Base-by-base conservation (phyloP, 768 basidiomycete genomes). In the Psilocybe cubensis region DNA sequence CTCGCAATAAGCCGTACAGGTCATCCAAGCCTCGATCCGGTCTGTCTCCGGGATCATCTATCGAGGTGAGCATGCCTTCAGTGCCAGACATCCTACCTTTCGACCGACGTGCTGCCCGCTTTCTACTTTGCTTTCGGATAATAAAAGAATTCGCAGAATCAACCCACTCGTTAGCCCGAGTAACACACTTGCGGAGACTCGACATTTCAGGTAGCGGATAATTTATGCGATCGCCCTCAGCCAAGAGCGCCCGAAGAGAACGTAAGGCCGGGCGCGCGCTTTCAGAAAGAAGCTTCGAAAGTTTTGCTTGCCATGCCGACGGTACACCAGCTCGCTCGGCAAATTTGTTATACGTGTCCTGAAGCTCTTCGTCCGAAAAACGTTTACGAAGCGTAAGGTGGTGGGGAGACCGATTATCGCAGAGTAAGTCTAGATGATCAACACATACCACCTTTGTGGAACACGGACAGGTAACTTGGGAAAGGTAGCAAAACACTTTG, bases 401-500 rank as follows among this genome's bases (percentile, higher is more conserved):
- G 49, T 77, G 71, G 4, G 67, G 62, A 4, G 66, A 52, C 31
- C 79, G 67, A 71, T 76, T 69, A 70, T 79, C 83, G 75, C 96
- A 98, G 17, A 96, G 80, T 20, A 87, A 77, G 31, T 88, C 79
- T 27, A 82, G 82, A 73, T 98, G 96, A 55, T 96, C 91, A 47
- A 91, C 83, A 70, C 97, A 99, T 11, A 88, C 85, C 29, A 96
- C 86, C 60, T 86, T 83, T 51, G 73, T 83, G 41, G 88, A 88
- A 79, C 94, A 95, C 28, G 77, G 75, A 70, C 94, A 95, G 56
- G 84, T 87, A 68, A 98, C 79, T 67, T 97, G 96, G 1, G 97
- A 95, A 40, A 99, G 85, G 71, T 97, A 98, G 73, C 91, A 95
- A 74, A 96, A 98, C 4, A 81, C 84, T 70, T 97, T 96, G 89